Conservation (phyloP, 2,329 filamentous ascomycete species). For the Trichoderma sp. region DNA sequence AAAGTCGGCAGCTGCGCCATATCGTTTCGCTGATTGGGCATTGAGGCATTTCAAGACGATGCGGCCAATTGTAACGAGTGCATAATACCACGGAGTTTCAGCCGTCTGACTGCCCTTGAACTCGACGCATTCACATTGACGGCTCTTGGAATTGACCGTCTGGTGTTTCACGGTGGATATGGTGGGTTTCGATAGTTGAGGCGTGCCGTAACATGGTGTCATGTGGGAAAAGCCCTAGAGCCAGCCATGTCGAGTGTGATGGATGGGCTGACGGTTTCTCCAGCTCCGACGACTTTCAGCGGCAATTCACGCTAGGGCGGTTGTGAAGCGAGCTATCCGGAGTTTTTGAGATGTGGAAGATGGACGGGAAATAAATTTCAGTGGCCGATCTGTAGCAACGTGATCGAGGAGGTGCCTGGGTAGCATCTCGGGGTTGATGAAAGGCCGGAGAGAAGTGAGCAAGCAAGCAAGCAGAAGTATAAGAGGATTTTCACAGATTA, state of each 20-base stretch:
- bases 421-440: not conserved
- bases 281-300: not conserved
- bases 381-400: not conserved
- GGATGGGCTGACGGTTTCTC: not conserved
- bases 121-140: not conserved
- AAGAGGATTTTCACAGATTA: not conserved
- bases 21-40: conserved; percentile 1
- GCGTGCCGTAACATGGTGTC: not conserved
- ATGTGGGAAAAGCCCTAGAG: not conserved
- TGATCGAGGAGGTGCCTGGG: not conserved
- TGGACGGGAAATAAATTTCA: not conserved
- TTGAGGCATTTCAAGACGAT: not conserved
- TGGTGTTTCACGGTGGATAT: not conserved
- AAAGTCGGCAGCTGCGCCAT: not conserved
- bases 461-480: not conserved
- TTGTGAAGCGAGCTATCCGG: not conserved
- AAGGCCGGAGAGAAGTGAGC: not conserved
- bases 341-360: not conserved
- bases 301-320: not conserved
- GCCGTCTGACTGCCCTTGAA: not conserved
- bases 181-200: not conserved
- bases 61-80: conserved; percentile 3
- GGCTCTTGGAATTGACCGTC: not conserved
- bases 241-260: not conserved
- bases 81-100: not conserved